Evolutionary conservation across 1,284 basidiomycete species (phyloP).

Genomic region (Pulchroboletus neoregius): DNA sequence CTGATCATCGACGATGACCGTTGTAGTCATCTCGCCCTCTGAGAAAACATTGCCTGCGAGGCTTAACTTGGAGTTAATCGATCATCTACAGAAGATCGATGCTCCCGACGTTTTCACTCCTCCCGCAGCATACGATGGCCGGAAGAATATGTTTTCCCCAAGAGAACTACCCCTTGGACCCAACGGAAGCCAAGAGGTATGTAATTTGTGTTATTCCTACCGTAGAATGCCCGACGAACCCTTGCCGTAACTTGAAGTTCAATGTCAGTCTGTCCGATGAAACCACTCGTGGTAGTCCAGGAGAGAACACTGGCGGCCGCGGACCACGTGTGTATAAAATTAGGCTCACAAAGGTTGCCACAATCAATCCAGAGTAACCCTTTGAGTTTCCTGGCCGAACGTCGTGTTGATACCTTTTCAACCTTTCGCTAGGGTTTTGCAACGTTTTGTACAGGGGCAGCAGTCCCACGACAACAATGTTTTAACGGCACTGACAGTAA

Average conservation of each 20-base stretch:
- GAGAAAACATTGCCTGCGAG: conserved; percentile 64
- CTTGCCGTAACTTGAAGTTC: conserved; percentile 43
- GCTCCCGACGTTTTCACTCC: conserved; percentile 62
- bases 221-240: conserved; percentile 1
- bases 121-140: conserved; percentile 67
- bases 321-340: conserved; percentile 62
- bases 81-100: conserved; percentile 50
- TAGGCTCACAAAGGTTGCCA: conserved; percentile 60
- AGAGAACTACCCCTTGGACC: conserved; percentile 54
- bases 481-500: conserved; percentile 67
- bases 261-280: conserved; percentile 50
- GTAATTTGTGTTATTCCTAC: conserved; percentile 17
- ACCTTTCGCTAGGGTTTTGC: conserved; percentile 47
- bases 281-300: conserved; percentile 33
- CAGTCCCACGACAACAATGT: conserved; percentile 68
- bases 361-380: conserved; percentile 69
- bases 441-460: conserved; percentile 60
- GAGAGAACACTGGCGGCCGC: conserved; percentile 34
- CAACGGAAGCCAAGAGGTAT: conserved; percentile 44
- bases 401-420: conserved; percentile 7
- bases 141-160: conserved; percentile 70
- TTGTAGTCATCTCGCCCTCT: conserved; percentile 54
- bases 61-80: conserved; percentile 65
- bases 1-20: conserved; percentile 14
- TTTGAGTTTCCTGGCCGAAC: conserved; percentile 4